Base-by-base conservation (phyloP, 495 filamentous ascomycete genomes). In the Pyrenopolyporus hunteri region DNA sequence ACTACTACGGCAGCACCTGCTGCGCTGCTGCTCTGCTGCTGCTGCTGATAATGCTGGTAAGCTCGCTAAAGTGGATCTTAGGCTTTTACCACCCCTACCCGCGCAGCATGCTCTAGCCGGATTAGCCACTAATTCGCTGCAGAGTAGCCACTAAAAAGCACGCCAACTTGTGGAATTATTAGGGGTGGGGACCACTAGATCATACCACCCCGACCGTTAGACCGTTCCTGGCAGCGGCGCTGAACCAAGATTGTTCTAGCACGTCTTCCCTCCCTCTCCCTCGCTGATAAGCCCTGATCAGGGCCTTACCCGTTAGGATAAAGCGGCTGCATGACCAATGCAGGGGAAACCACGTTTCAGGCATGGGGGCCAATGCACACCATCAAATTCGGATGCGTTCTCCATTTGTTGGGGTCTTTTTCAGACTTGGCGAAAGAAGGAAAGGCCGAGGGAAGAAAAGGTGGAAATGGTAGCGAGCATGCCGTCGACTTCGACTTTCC, bases 311-410 rank as follows among this genome's bases (percentile, higher is more conserved):
- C 46, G 36, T 61, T 52, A 13, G 26, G 57, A 66, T 46, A 43
- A 61, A 52, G 63, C 51, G 39, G 19, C 56, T 60, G 57, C 63
- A 60, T 57, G 28, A 28, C 51, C 46, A 53, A 61, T 47, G 63
- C 63, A 66, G 57, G 63, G 63, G 57, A 16, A 56, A 33, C 63
- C 63, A 66, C 51, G 63, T 66, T 66, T 66, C 63, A 57, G 13
- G 35, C 57, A 66, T 43, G 22, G 46, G 26, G 46, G 26, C 20
- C 7, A 49, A 26, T 66, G 56, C 56, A 46, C 23, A 45, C 55
- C 42, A 63, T 52, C 45, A 23, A 51, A 51, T 45, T 8, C 42
- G 1, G 4, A 19, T 14, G 20, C 6, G 31, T 20, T 32, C 35
- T 17, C 23, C 14, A 53, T 53, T 60, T 53, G 43, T 48, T 36